Conservation (phyloP, 805 yeast species). For the Lipomyces chichibuensis region DNA sequence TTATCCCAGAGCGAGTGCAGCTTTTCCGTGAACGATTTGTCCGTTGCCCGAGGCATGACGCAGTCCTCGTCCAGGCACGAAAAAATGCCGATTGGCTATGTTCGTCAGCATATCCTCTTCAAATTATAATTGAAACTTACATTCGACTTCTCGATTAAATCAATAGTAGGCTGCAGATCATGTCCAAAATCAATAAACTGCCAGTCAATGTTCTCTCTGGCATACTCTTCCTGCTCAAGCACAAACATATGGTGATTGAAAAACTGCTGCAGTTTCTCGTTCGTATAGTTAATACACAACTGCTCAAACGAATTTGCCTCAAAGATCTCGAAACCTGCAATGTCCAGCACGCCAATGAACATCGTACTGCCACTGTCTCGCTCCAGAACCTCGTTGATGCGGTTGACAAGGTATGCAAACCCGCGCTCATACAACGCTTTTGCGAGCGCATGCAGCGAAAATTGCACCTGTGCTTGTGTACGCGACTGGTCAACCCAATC, state of each 20-base stretch:
- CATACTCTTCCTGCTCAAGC: slow-evolving; percentile 96
- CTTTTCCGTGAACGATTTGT: slow-evolving; percentile 78
- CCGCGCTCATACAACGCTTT: slow-evolving; percentile 83
- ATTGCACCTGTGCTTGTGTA: slow-evolving; percentile 76
- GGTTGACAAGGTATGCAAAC: slow-evolving; percentile 74
- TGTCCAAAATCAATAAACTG: slow-evolving; percentile 90
- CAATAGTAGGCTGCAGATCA: slow-evolving; percentile 92
- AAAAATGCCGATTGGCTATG: slow-evolving; percentile 71
- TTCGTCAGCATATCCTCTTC: background rate
- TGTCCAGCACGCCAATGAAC: slow-evolving; percentile 88
- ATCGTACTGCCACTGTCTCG: slow-evolving; percentile 46
- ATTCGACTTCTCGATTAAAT: slow-evolving; percentile 73
- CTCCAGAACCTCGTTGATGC: slow-evolving; percentile 71
- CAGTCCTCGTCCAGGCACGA: slow-evolving; percentile 93
- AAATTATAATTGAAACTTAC: slow-evolving; percentile 7
- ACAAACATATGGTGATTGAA: slow-evolving; percentile 95
- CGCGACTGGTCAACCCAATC: slow-evolving; percentile 82
- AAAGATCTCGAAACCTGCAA: slow-evolving; percentile 96
- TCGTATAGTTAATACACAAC: slow-evolving; percentile 88
- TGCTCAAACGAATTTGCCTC: slow-evolving; percentile 96
- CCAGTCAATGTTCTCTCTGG: slow-evolving; percentile 93
- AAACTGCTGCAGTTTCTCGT: slow-evolving; percentile 95
- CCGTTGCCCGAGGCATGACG: slow-evolving; percentile 88
- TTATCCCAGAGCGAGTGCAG: slow-evolving; percentile 65
- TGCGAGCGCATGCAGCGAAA: slow-evolving; percentile 82